Evolutionary conservation across 768 basidiomycete genomes (phyloP).

Genomic region (Collybia sordida): DNA sequence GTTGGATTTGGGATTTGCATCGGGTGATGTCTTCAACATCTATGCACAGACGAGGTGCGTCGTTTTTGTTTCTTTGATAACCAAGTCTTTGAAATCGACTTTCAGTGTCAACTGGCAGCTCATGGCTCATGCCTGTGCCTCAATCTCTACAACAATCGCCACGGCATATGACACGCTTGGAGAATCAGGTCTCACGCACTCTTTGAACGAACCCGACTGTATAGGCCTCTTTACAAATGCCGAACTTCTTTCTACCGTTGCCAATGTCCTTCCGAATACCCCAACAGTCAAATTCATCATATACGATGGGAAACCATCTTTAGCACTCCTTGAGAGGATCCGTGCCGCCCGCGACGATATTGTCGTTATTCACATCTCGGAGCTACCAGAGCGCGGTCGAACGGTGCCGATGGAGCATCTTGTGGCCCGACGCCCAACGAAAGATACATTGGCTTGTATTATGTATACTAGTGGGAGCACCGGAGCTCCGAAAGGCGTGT

Average conservation of each 20-base stretch:
- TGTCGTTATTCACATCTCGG: constrained; percentile 61
- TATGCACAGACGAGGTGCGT: constrained; percentile 82
- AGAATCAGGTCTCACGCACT: constrained; percentile 82
- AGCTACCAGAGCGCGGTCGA: constrained; percentile 67
- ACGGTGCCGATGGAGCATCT: constrained; percentile 49
- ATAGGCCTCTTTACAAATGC: constrained; percentile 89
- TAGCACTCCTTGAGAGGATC: constrained; percentile 58
- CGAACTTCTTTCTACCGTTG: constrained; percentile 78
- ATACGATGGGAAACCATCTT: constrained; percentile 73
- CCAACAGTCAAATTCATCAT: constrained; percentile 78
- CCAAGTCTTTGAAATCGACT: not conserved
- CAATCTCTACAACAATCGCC: constrained; percentile 79
- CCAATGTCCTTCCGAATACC: constrained; percentile 68
- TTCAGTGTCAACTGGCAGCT: constrained; percentile 83
- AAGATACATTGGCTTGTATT: constrained; percentile 48
- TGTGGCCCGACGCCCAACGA: constrained; percentile 43
- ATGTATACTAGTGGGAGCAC: constrained; percentile 87
- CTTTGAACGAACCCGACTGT: constrained; percentile 81
- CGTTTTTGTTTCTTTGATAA: not conserved
- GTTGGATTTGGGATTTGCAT: constrained; percentile 64
- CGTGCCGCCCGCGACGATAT: constrained; percentile 50
- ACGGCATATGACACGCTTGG: constrained; percentile 98
- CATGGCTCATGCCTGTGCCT: constrained; percentile 77
- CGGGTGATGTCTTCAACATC: constrained; percentile 82
- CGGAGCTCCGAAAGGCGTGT: constrained; percentile 92